A percentile compares a stretch with the other conserved stretches of the same genome.
Evolutionary conservation across 148 eudicot species (phyloP).

Genomic region (Silene latifolia): DNA sequence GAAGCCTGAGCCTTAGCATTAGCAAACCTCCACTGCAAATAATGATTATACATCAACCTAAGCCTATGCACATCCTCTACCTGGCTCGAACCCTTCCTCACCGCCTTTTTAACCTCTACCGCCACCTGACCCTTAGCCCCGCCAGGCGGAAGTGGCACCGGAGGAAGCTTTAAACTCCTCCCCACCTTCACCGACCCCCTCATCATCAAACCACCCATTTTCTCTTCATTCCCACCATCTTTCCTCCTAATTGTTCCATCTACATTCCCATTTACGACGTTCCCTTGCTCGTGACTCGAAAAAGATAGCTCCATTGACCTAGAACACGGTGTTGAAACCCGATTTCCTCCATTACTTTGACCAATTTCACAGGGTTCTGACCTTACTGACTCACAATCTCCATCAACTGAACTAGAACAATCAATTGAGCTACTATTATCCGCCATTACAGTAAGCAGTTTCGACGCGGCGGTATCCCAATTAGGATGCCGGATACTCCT

Average conservation of each 20-base stretch:
- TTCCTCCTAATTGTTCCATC: conserved; percentile 11
- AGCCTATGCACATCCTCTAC: conserved; percentile 53
- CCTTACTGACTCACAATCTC: conserved; percentile 29
- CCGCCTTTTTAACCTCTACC: conserved; percentile 37
- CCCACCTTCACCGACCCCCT: conserved; percentile 34
- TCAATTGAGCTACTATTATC: conserved; percentile 1
- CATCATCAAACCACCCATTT: conserved; percentile 4
- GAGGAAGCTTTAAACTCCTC: conserved; percentile 46
- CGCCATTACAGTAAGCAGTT: conserved; percentile 38
- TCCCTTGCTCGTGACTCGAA: conserved; percentile 28
- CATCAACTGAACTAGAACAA: conserved; percentile 8
- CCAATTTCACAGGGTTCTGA: conserved; percentile 22
- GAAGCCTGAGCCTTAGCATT: conserved; percentile 68
- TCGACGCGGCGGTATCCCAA: conserved; percentile 51
- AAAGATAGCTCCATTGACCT: conserved; percentile 52
- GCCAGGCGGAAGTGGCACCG: conserved; percentile 40
- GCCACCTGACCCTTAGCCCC: conserved; percentile 28
- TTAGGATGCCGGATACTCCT: conserved; percentile 20
- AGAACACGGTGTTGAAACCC: conserved; percentile 42
- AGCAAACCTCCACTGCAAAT: conserved; percentile 64
- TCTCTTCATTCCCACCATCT: conserved; percentile 16
- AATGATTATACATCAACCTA: conserved; percentile 60
- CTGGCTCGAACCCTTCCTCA: conserved; percentile 37
- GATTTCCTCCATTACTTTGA: not conserved
- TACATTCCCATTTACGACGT: not conserved